These are phyloP conservation scores for Fusarium subglutinans DNA, from an alignment of 2,329 filamentous ascomycete species.

Conservation along the genomic window DNA sequence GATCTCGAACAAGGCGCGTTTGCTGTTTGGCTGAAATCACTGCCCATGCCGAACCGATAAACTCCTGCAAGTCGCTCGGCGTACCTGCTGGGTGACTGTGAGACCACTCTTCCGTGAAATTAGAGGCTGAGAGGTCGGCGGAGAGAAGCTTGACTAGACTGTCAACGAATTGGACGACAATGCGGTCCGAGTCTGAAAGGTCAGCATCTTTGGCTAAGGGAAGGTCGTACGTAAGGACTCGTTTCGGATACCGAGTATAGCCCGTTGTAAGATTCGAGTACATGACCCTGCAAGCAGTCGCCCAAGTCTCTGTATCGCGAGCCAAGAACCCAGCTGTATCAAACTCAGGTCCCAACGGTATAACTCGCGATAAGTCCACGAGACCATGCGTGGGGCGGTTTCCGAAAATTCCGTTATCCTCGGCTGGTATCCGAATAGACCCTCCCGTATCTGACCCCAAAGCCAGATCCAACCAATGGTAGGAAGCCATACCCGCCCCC, in stretches of 20 bases:
- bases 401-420: background rate
- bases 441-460: background rate
- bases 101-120: background rate
- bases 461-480: background rate
- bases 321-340: background rate
- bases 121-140: background rate
- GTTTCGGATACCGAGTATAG: background rate
- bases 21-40: background rate
- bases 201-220: rapidly evolving
- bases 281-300: background rate
- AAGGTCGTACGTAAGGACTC: background rate
- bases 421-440: background rate
- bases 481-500: background rate
- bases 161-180: background rate
- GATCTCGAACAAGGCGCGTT: background rate
- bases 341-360: background rate
- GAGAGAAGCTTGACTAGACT: background rate
- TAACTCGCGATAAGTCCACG: background rate
- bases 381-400: background rate
- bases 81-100: background rate
- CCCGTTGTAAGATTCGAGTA: background rate
- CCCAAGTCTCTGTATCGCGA: background rate
- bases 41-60: background rate
- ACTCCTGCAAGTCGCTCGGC: background rate
- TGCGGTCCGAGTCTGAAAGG: background rate